Conservation (phyloP, 2,329 filamentous ascomycete genomes). For the Escovopsis sp. region DNA sequence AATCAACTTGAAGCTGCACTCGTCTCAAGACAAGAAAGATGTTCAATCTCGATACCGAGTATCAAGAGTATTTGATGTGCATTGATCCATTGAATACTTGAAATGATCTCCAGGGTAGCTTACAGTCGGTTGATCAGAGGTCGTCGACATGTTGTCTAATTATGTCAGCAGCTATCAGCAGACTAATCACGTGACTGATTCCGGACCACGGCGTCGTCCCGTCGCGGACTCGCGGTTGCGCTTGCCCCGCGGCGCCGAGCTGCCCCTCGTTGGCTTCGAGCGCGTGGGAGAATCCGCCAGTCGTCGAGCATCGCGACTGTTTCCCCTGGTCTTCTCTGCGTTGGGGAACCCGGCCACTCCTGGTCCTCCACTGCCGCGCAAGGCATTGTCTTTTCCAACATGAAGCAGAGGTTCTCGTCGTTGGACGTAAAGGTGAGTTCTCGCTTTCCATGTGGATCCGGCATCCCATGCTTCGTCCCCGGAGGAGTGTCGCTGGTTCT, state of each 20-base stretch:
- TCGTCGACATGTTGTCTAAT: neutral
- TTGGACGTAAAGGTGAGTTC: constrained; percentile 52
- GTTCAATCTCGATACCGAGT: no score
- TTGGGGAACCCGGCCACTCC: no score
- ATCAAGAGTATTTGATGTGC: no score
- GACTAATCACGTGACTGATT: neutral
- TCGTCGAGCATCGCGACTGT: no score
- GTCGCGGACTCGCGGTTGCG: constrained; percentile 2
- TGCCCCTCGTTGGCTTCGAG: constrained; percentile 4
- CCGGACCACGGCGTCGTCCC: no score
- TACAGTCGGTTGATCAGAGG: no score
- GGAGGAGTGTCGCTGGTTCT: neutral
- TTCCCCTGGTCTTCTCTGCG: no score
- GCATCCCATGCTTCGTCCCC: neutral
- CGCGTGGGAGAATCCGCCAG: neutral
- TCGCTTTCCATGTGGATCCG: neutral
- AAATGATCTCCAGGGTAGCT: no score
- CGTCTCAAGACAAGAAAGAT: no score
- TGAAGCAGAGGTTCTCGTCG: constrained; percentile 74
- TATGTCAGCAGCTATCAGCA: neutral
- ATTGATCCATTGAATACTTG: no score
- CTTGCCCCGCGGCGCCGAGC: constrained; percentile 4
- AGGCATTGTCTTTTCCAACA: constrained; percentile 20
- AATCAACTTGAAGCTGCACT: no score
- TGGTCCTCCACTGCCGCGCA: neutral